Evolutionary conservation across 2,329 filamentous ascomycete genomes (phyloP), one percentile per base, ranked within the genome.

Genomic region (Metarhizium guizhouense): DNA sequence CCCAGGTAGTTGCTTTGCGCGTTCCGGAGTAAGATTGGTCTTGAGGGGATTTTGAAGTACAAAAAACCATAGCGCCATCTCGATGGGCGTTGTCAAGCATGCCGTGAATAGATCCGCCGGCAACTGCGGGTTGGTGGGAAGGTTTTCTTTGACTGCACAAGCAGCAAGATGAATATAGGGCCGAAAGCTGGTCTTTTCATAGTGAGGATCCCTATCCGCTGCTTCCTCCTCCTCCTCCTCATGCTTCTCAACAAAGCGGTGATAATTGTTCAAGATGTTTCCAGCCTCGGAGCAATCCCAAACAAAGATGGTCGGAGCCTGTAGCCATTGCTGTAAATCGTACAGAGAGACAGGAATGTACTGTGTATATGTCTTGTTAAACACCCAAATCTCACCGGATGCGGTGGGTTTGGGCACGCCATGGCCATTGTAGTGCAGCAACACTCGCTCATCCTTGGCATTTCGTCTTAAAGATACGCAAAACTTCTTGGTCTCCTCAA

Each of bases 371-470:
- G 90, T 97, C 64, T 94, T 93, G 72, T 99, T 99, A 71, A 99
- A 99, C 5, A 97, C 95, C 94, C 94, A 99, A 20, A 99, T 95
- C 70, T 99, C 94, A 14, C 94, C 94, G 4, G 93, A 96, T 3
- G 88, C 85, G 0, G 94, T 99, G 3, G 94, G 94, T 66, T 96
- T 90, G 1, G 94, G 94, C 11, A 99, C 94, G 50, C 94, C 94
- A 70, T 99, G 94, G 16, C 94, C 94, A 65, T 99, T 99, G 77
- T 99, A 99, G 69, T 99, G 94, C 64, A 99, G 90, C n/a, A 99
- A 76, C 2, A 99, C 90, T 52, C 94, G 81, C 74, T 99, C 94
- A 57, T 96, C 92, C 70, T 96, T 96, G 51, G 94, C 93, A 67
- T 95, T 96, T 59, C 91, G 82, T 36, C 94, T 84, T 34, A 97